Base-by-base conservation (phyloP, 2,329 filamentous ascomycete genomes). In the Hymenoscyphus occultus region DNA sequence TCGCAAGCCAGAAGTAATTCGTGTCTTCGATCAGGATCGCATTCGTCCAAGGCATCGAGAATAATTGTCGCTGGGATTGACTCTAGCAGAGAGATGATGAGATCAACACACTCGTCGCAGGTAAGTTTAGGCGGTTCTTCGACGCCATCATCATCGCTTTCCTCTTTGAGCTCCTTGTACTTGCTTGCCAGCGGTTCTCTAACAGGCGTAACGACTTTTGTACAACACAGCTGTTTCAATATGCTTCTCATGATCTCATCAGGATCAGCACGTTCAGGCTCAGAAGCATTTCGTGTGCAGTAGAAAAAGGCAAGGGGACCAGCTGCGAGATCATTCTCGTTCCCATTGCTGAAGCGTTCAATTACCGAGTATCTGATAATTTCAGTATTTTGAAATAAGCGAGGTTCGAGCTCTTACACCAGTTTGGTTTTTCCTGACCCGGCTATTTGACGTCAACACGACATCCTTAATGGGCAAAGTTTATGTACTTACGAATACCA, bases 351-450 rank as follows among this genome's bases (percentile, higher is more conserved):
- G 9, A 62, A 6, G 31, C 10, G 65, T 58, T 66, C 39, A 57
- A 66, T 59, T n/a, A 64, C 61, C 1, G 45, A 51, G 22, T 51
- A 51, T 22, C 45, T 51, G 6, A 22, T 5, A 16, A 48, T 6
- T 16, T 48, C 3, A 48, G 42, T 19, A 22, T 7, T 51, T 51
- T 51, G 0, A 10, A 9, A 2, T 51, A 10, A 48, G 7, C 9
- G 16, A 7, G 45, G 5, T n/a, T 12, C 2, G 22, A 51, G 6
- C 12, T 40, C 48, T 45, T 59, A 48, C 51, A 73, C 65, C 31
- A 76, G 69, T 60, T 75, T 76, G 65, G 68, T 77, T 64, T 78
- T 76, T 2, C 75, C 71, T 59, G 71, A 75, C n/a, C 75, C 75
- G 19, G 70, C 45, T 51, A 51, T 1, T 5, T 2, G 16, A 48